Percentiles rank a stretch among this genome's conserved stretches.
These are phyloP conservation scores for Vitis vinifera DNA, from an alignment of 164 flowering plant genomes.

Conservation along the genomic window DNA sequence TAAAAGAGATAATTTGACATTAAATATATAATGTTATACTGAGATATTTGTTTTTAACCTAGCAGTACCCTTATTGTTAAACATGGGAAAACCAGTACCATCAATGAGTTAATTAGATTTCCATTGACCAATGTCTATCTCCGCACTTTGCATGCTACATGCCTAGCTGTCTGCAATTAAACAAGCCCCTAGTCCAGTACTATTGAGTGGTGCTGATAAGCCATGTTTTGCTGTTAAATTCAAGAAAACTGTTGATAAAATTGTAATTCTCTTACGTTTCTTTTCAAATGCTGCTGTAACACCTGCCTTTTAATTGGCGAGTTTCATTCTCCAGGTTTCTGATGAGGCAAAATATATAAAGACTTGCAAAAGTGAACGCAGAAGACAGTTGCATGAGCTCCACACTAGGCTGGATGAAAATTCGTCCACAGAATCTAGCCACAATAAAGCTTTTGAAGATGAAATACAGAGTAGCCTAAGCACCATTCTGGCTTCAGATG, in stretches of 20 bases:
- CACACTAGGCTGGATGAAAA: slow-evolving; percentile 60
- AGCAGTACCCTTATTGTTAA: neutral
- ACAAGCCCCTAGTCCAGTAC: too few relatives aligned
- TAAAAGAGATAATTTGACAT: neutral
- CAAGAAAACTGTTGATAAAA: too few relatives aligned
- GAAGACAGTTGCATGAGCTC: slow-evolving; percentile 64
- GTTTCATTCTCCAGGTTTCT: slow-evolving; percentile 45
- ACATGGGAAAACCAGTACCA: neutral
- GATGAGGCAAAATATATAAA: slow-evolving; percentile 78
- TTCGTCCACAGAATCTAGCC: slow-evolving; percentile 41
- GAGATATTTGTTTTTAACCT: neutral
- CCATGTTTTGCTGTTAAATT: too few relatives aligned
- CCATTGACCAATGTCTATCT: too few relatives aligned
- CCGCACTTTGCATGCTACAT: too few relatives aligned
- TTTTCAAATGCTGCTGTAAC: neutral
- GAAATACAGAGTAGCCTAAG: slow-evolving; percentile 65
- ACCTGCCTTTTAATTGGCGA: neutral
- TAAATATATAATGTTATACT: neutral
- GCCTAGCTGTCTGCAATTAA: too few relatives aligned
- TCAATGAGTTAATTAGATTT: neutral
- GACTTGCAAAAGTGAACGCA: slow-evolving; percentile 53
- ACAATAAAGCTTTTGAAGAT: slow-evolving; percentile 70
- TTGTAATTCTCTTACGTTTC: neutral
- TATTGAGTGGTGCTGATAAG: too few relatives aligned
- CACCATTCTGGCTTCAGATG: slow-evolving; percentile 69